A percentile compares a stretch with the other conserved stretches of the same genome.
Evolutionary conservation across 2,329 filamentous ascomycete species (phyloP).

Genomic region (Epichloe amarillans): DNA sequence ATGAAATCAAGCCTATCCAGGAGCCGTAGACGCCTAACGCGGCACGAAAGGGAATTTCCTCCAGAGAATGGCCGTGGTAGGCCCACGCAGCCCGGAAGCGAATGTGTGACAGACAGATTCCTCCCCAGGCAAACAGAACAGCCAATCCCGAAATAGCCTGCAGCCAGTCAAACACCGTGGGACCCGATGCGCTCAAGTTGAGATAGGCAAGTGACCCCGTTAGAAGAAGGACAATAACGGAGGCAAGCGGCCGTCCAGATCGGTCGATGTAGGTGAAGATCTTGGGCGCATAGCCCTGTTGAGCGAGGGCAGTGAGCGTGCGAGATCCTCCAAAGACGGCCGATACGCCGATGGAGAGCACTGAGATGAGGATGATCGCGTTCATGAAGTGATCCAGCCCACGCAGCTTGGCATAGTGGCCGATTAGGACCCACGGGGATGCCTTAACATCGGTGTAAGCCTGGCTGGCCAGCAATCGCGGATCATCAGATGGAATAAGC

Average conservation of each 20-base stretch:
- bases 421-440: constrained; percentile 39
- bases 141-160: constrained; percentile 49
- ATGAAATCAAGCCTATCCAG: constrained; percentile 45
- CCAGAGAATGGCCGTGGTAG: constrained; percentile 41
- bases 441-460: constrained; percentile 28
- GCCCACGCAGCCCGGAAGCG: constrained; percentile 53
- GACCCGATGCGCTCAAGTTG: constrained; percentile 30
- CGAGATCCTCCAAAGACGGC: constrained; percentile 42
- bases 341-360: constrained; percentile 41
- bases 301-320: constrained; percentile 40
- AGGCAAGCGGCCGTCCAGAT: constrained; percentile 35
- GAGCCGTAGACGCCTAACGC: constrained; percentile 48
- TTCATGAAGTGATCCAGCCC: constrained; percentile 41
- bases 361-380: constrained; percentile 38
- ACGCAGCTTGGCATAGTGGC: constrained; percentile 30
- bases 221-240: constrained; percentile 31
- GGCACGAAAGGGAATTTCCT: constrained; percentile 53
- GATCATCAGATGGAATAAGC: constrained; percentile 29
- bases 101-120: constrained; percentile 51
- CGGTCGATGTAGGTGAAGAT: constrained; percentile 40
- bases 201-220: constrained; percentile 36
- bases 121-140: constrained; percentile 52
- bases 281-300: constrained; percentile 42
- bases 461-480: constrained; percentile 29
- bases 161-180: constrained; percentile 49